Evolutionary conservation across 1,139 yeast species (phyloP).

Genomic region (Geotrichum carabidarum): DNA sequence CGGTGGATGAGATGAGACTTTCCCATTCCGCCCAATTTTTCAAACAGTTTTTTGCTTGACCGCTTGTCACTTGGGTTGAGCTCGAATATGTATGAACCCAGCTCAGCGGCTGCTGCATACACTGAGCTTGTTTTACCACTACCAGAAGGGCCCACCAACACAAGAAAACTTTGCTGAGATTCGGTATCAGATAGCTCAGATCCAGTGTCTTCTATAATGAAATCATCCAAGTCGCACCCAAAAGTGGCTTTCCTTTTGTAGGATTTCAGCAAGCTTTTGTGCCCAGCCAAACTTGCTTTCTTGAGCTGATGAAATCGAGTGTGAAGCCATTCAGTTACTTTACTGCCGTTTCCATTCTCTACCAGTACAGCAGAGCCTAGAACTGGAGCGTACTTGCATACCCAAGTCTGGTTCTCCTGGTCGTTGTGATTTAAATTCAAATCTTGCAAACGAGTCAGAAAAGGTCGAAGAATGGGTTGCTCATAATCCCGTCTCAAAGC

Average conservation of each 20-base stretch:
- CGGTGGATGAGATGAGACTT: conserved; percentile 75
- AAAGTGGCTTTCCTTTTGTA: conserved; percentile 23
- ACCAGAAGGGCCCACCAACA: conserved; percentile 69
- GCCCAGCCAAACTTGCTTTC: neutral
- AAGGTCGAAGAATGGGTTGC: neutral
- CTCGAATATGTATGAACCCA: conserved; percentile 74
- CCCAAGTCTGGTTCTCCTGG: conserved; percentile 11
- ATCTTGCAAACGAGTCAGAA: neutral
- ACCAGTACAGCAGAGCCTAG: conserved; percentile 20
- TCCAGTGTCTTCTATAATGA: conserved; percentile 33
- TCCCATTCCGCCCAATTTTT: conserved; percentile 67
- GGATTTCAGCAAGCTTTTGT: neutral
- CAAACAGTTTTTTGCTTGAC: conserved; percentile 63
- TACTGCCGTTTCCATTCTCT: conserved; percentile 14
- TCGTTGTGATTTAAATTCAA: neutral
- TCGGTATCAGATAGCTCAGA: neutral
- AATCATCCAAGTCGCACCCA: conserved; percentile 40
- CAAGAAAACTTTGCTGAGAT: conserved; percentile 36
- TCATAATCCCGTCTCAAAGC: neutral
- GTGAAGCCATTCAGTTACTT: conserved; percentile 25
- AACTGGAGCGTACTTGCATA: conserved; percentile 10
- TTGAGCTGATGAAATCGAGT: conserved; percentile 20
- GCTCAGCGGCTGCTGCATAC: conserved; percentile 59
- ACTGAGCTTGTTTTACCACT: conserved; percentile 76
- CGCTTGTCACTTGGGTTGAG: conserved; percentile 69